These are phyloP conservation scores for Diaporthe longicolla DNA, from an alignment of 2,329 filamentous ascomycete genomes.

Conservation along the genomic window DNA sequence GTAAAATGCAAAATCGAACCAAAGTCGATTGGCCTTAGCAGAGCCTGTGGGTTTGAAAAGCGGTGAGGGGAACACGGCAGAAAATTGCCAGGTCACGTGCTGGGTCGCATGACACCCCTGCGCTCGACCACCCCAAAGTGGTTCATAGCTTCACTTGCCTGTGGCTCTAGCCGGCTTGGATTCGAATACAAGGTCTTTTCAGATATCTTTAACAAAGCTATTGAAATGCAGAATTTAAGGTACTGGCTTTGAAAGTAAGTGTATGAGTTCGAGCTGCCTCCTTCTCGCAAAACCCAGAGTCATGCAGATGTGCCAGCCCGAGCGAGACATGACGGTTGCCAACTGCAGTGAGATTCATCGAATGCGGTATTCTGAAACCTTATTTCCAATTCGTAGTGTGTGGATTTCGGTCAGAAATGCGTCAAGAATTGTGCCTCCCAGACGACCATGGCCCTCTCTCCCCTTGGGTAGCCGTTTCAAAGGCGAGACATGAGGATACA, in stretches of 20 bases:
- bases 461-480: background rate
- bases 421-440: background rate
- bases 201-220: background rate
- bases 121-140: background rate
- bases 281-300: background rate
- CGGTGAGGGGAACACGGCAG: slow-evolving; percentile 1
- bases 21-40: slow-evolving; percentile 13
- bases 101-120: slow-evolving; percentile 12
- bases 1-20: slow-evolving; percentile 36
- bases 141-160: background rate
- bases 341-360: background rate
- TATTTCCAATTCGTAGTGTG: accelerated
- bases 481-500: background rate
- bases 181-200: background rate
- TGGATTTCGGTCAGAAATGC: background rate
- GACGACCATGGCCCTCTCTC: background rate
- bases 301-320: background rate
- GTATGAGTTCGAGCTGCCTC: background rate
- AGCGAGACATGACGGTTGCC: background rate
- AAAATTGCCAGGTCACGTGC: slow-evolving; percentile 30
- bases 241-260: background rate
- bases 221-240: background rate
- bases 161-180: background rate
- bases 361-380: background rate
- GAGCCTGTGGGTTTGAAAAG: slow-evolving; percentile 39